Percentiles rank a stretch among this genome's conserved stretches.
Conservation (phyloP, 306 rosid genomes). For the Canavalia ensiformis region DNA sequence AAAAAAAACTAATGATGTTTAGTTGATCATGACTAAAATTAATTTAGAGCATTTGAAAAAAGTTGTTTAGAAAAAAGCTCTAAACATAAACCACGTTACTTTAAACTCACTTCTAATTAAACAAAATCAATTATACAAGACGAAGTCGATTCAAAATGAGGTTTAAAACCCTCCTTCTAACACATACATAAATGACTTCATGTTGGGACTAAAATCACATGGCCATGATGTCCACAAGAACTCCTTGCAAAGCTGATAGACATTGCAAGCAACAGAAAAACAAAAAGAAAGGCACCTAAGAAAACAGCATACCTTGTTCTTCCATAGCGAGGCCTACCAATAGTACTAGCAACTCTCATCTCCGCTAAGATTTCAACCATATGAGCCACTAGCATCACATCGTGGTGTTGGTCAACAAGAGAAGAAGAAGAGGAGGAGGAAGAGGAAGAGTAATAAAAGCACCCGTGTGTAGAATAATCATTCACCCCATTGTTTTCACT, state of each 20-base stretch:
- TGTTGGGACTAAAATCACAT: conserved; percentile 58
- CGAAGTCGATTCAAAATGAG: no score
- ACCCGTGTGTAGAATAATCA: neutral
- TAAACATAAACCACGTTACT: no score
- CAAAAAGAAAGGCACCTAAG: conserved; percentile 44
- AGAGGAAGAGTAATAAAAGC: conserved; percentile 22
- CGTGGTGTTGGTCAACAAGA: conserved; percentile 2
- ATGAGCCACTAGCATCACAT: neutral
- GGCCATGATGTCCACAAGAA: conserved; percentile 28
- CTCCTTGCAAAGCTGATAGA: conserved; percentile 39
- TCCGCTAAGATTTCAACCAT: neutral
- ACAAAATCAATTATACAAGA: no score
- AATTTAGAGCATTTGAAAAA: no score
- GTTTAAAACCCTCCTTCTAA: no score
- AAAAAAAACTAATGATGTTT: no score
- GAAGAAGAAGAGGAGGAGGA: conserved; percentile 43
- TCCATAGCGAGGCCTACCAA: neutral
- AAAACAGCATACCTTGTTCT: conserved; percentile 36
- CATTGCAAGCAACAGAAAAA: conserved; percentile 47
- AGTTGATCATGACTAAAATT: no score
- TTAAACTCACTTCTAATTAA: no score
- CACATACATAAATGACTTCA: conserved; percentile 37
- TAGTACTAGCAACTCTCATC: neutral
- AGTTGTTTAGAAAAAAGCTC: no score
- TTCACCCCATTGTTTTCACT: conserved; percentile 34